A percentile compares a stretch with the other conserved stretches of the same genome.
Evolutionary conservation across 495 filamentous ascomycete species (phyloP).

Genomic region (Tuber borchii): DNA sequence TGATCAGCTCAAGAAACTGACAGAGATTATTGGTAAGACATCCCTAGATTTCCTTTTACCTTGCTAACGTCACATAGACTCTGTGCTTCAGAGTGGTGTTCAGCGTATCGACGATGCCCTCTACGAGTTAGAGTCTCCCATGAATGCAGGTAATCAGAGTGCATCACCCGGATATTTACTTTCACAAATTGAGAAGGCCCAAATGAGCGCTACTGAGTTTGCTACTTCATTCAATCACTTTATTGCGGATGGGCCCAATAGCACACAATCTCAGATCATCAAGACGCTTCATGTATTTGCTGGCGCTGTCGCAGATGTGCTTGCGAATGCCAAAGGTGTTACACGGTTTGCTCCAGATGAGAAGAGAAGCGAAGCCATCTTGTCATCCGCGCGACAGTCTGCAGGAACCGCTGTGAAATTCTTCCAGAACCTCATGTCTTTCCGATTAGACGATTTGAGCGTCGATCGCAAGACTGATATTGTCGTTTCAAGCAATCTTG

Average conservation of each 20-base stretch:
- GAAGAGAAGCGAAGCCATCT: constrained; percentile 78
- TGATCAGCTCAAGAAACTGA: constrained; percentile 81
- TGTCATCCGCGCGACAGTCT: constrained; percentile 72
- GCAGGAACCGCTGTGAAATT: constrained; percentile 87
- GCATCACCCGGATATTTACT: constrained; percentile 92
- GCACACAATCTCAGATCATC: constrained; percentile 83
- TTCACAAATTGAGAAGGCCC: constrained; percentile 94
- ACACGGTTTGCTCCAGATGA: constrained; percentile 92
- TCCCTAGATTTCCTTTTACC: neutral
- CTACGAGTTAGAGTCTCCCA: constrained; percentile 92
- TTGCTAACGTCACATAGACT: constrained; percentile 51
- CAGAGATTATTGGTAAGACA: constrained; percentile 67
- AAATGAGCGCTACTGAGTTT: constrained; percentile 89
- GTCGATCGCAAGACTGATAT: constrained; percentile 84
- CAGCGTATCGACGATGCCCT: constrained; percentile 92
- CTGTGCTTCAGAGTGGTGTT: constrained; percentile 87
- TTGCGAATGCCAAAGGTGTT: constrained; percentile 92
- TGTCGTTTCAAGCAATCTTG: constrained; percentile 91
- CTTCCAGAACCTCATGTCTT: constrained; percentile 89
- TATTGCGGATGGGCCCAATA: constrained; percentile 92
- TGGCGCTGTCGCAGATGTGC: constrained; percentile 84
- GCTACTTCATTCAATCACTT: constrained; percentile 96
- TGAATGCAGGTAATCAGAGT: constrained; percentile 98
- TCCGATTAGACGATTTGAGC: constrained; percentile 83
- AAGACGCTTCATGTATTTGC: constrained; percentile 85